These are phyloP conservation scores for Acanthamoeba culbertsoni DNA, from an alignment of 208 protist species.

Conservation along the genomic window DNA sequence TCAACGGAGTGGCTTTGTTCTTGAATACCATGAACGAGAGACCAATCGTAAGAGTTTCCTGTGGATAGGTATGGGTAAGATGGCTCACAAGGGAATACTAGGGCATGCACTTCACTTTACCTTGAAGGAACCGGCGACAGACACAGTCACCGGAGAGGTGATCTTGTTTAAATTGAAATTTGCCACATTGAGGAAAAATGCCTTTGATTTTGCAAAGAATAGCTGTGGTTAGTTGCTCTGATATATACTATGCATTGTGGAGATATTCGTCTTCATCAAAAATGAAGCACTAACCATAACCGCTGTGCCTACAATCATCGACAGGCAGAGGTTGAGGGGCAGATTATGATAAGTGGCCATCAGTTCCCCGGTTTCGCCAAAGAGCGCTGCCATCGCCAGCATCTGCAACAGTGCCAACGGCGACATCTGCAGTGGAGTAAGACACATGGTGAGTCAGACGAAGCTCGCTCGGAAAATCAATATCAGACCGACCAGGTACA, in stretches of 20 bases:
- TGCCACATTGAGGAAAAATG: constrained; percentile 65
- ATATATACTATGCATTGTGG: too few species aligned
- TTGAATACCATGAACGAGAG: constrained; percentile 7
- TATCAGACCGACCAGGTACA: background rate
- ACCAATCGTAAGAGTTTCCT: background rate
- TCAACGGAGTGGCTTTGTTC: constrained; percentile 18
- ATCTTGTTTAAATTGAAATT: constrained; percentile 68
- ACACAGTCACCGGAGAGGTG: constrained; percentile 65
- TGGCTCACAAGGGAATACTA: too few species aligned
- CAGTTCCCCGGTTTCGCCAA: background rate
- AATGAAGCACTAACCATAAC: too few species aligned
- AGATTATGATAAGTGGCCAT: background rate
- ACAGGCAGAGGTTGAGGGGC: background rate
- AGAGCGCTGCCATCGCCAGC: background rate
- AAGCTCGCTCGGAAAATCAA: background rate
- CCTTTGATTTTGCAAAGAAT: background rate
- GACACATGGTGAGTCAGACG: background rate
- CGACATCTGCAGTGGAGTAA: background rate
- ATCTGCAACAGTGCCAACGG: background rate
- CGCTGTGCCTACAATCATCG: background rate
- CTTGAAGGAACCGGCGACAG: constrained; percentile 67
- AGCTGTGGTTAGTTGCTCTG: too few species aligned
- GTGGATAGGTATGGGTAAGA: too few species aligned
- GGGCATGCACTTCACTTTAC: background rate
- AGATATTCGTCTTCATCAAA: too few species aligned